These are phyloP conservation scores for Oidium heveae DNA, from an alignment of 2,329 filamentous ascomycete species.

Conservation along the genomic window DNA sequence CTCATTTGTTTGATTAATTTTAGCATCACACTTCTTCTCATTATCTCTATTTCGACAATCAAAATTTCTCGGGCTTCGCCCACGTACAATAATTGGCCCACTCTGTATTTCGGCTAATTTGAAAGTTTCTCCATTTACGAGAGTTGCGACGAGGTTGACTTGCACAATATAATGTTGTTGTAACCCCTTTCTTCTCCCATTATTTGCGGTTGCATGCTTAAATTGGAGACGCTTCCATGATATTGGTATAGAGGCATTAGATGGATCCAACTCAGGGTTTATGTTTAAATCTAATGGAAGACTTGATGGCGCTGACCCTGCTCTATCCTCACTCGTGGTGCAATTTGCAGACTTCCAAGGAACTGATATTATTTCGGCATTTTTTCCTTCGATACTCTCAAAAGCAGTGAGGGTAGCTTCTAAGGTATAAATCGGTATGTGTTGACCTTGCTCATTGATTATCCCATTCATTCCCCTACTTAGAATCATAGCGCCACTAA, in stretches of 20 bases:
- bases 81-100: slow-evolving; percentile 83
- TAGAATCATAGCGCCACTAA: slow-evolving; percentile 63
- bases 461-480: slow-evolving; percentile 46
- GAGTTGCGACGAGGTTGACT: slow-evolving; percentile 56
- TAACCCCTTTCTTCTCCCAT: slow-evolving; percentile 74
- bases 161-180: slow-evolving; percentile 89
- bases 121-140: slow-evolving; percentile 36
- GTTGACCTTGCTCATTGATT: slow-evolving; percentile 53
- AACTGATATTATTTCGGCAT: slow-evolving; percentile 85
- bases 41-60: slow-evolving; percentile 44
- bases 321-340: slow-evolving; percentile 11
- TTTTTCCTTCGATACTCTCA: slow-evolving; percentile 78
- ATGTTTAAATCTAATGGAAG: slow-evolving; percentile 28
- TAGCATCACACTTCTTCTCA: slow-evolving; percentile 12
- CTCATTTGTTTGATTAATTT: slow-evolving; percentile 10
- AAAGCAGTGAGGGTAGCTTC: slow-evolving; percentile 63
- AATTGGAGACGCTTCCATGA: slow-evolving; percentile 91
- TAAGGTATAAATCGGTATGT: slow-evolving; percentile 51
- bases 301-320: slow-evolving; percentile 27
- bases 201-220: slow-evolving; percentile 88
- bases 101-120: slow-evolving; percentile 69
- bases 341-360: slow-evolving; percentile 51
- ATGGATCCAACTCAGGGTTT: slow-evolving; percentile 49
- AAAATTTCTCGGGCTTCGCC: slow-evolving; percentile 80
- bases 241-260: slow-evolving; percentile 57